Conservation (phyloP, 2,329 filamentous ascomycete genomes). For the Fusarium coffeatum region DNA sequence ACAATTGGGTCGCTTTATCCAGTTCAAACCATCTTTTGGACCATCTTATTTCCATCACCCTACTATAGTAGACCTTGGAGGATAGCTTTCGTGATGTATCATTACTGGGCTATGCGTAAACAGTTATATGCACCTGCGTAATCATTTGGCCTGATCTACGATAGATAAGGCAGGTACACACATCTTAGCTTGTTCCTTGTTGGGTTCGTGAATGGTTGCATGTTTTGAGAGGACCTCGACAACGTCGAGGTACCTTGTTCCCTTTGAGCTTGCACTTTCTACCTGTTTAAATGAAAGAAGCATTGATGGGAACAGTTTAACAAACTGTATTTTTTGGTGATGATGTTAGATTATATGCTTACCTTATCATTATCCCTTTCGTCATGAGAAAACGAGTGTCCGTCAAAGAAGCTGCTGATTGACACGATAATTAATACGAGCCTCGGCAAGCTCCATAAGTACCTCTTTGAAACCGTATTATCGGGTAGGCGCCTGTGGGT, state of each 20-base stretch:
- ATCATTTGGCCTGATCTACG: not conserved
- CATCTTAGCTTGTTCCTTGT: not conserved
- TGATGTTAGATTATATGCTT: fast-evolving
- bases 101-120: not conserved
- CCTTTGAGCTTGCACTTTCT: not conserved
- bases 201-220: not conserved
- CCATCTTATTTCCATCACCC: not conserved
- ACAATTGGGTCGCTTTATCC: not conserved
- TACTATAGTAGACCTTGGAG: not conserved
- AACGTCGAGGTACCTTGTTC: not conserved
- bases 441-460: slow-evolving; percentile 15
- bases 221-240: not conserved
- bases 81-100: not conserved
- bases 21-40: not conserved
- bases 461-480: not conserved
- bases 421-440: slow-evolving; percentile 7
- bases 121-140: not conserved
- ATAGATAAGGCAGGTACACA: not conserved
- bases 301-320: not conserved
- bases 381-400: not conserved
- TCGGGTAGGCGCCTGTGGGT: not conserved
- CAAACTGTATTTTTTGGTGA: not conserved
- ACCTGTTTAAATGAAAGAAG: not conserved
- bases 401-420: not conserved
- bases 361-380: no score